Conservation (phyloP, 139 green algal genomes). For the Tetradesmus lagerheimii region DNA sequence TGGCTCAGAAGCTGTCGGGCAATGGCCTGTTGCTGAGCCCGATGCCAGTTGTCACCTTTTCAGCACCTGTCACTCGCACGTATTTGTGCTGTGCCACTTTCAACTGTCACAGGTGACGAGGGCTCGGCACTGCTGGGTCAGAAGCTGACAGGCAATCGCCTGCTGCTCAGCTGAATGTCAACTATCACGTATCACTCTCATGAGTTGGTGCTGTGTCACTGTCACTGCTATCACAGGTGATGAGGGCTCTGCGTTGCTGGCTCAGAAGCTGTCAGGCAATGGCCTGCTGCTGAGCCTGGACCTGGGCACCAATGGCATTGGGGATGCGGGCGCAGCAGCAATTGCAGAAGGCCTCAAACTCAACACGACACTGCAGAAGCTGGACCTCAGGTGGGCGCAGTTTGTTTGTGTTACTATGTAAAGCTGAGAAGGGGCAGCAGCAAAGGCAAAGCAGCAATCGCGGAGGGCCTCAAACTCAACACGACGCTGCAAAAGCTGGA, state of each 20-base stretch:
- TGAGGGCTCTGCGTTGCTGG: slow-evolving; percentile 72
- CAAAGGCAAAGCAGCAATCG: slow-evolving; percentile 88
- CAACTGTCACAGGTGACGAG: slow-evolving; percentile 55
- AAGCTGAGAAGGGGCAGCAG: slow-evolving; percentile 56
- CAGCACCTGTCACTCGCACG: too few relatives aligned
- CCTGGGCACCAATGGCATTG: slow-evolving; percentile 93
- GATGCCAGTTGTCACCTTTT: too few relatives aligned
- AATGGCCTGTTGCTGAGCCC: slow-evolving; percentile 67
- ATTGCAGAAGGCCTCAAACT: slow-evolving; percentile 88
- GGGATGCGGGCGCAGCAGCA: slow-evolving; percentile 71
- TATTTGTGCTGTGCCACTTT: too few relatives aligned
- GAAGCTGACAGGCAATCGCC: slow-evolving; percentile 60
- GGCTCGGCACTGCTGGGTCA: slow-evolving; percentile 75
- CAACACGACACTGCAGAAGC: slow-evolving; percentile 86
- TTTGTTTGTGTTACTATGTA: too few relatives aligned
- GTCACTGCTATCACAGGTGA: slow-evolving; percentile 51
- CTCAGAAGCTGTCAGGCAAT: slow-evolving; percentile 67
- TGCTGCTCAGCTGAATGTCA: slow-evolving; percentile 73
- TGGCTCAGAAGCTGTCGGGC: slow-evolving; percentile 72
- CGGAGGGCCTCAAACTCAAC: slow-evolving; percentile 88
- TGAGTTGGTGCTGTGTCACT: too few relatives aligned
- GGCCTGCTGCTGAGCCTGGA: slow-evolving; percentile 83
- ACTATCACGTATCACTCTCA: too few relatives aligned
- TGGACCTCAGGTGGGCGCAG: slow-evolving; percentile 85
- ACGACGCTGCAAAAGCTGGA: slow-evolving; percentile 88